Base-by-base conservation (phyloP, 2,329 filamentous ascomycete genomes). In the Akanthomyces muscarius region DNA sequence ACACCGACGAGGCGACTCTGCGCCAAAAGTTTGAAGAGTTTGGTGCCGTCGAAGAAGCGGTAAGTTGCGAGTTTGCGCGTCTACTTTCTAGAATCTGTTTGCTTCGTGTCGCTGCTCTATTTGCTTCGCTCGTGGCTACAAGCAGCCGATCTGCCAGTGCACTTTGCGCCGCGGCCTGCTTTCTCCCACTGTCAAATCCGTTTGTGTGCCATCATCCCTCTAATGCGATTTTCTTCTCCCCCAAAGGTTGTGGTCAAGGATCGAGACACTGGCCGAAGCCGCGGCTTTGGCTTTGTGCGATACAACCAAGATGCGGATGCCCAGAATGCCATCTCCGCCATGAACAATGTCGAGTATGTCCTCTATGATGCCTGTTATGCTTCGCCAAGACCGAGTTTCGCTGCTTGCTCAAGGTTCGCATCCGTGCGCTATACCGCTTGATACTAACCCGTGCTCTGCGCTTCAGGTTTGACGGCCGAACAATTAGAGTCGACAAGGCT, bases 231-330 rank as follows among this genome's bases (percentile, higher is more conserved):
- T 5, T 58, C 23, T 38, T 41, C 25, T 41, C 36, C 41, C 61
- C 61, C 53, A 50, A 56, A 63, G 94, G 91, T 97, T 66, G 94
- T 99, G 69, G 93, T 98, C 72, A 98, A 97, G 81, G 94, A 99
- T 77, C 91, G 93, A 72, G 94, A 98, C 75, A 97, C 94, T 72
- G 91, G 92, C 71, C 92, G 94, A 76, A 97, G 93, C 83, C 91
- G 95, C 76, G 95, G 95, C 65, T 99, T 98, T 76, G 95, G 95
- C 54, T 98, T 98, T 76, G 94, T 99, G 67, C 90, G 93, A 70
- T 99, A 94, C 79, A 80, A 86, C 58, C 86, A 87, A 68, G 91
- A 93, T 68, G 78, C 81, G 52, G 89, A 93, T 76, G 91, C 91
- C 66, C 87, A 92, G 72, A 83, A 83, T 68, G 91, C 91, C 50